Percentiles rank a stretch among this genome's conserved stretches.
Conservation (phyloP, 768 basidiomycete genomes). For the Punctularia strigosozonata region DNA sequence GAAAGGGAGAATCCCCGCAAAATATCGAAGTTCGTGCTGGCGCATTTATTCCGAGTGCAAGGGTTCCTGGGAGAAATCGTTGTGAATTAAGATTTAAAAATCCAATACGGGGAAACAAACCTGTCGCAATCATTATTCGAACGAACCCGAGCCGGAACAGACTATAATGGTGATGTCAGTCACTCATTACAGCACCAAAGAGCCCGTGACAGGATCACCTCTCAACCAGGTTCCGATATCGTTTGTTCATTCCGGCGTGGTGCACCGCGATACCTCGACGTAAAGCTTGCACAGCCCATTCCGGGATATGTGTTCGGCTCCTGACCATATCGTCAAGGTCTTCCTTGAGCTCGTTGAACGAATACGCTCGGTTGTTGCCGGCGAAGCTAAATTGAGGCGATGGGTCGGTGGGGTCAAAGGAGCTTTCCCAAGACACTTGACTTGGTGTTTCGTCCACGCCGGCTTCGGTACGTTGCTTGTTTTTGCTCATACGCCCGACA, state of each 20-base stretch:
- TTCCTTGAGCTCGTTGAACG: slow-evolving; percentile 32
- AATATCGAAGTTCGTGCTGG: slow-evolving; percentile 58
- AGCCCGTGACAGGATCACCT: slow-evolving; percentile 21
- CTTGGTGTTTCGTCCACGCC: slow-evolving; percentile 10
- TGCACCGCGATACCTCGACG: slow-evolving; percentile 56
- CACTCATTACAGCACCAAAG: background rate
- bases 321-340: slow-evolving; percentile 37
- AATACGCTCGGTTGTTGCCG: slow-evolving; percentile 27
- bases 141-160: slow-evolving; percentile 53
- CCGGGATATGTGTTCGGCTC: slow-evolving; percentile 19
- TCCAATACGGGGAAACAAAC: slow-evolving; percentile 18
- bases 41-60: slow-evolving; percentile 68
- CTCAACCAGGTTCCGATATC: slow-evolving; percentile 46
- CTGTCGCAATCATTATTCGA: slow-evolving; percentile 57
- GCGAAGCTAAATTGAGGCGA: slow-evolving; percentile 51
- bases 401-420: slow-evolving; percentile 48
- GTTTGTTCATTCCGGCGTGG: slow-evolving; percentile 57
- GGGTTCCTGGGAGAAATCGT: slow-evolving; percentile 42
- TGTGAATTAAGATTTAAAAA: no score
- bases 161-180: slow-evolving; percentile 16
- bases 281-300: slow-evolving; percentile 38
- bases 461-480: slow-evolving; percentile 22
- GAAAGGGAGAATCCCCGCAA: slow-evolving; percentile 45
- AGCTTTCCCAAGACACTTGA: slow-evolving; percentile 32
- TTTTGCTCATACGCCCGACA: slow-evolving; percentile 27